Evolutionary conservation across 768 basidiomycete genomes (phyloP), one percentile per base, ranked within the genome.

Genomic region (Leucocoprinus sp.): DNA sequence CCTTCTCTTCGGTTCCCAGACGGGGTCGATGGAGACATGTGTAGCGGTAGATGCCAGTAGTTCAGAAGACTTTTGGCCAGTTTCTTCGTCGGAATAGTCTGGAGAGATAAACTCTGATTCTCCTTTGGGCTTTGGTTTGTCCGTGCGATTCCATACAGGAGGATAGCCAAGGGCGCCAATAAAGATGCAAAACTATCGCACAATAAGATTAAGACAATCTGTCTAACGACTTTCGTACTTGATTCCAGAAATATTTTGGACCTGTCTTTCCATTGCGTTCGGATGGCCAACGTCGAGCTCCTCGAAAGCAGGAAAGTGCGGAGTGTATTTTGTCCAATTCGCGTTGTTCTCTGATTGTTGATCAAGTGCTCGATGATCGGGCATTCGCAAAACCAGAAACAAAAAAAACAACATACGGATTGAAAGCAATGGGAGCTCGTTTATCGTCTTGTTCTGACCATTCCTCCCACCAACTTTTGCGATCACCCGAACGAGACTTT

Each of bases 101-200:
- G 37, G 44, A 11, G 44, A 31, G 2, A 12, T 9, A 14, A 29
- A 45, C 11, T 7, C 18, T 8, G 7, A 6, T 22, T 18, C 28
- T 8, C 38, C 34, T 7, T 26, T 38, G 2, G 27, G 18, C 8
- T 31, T 38, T 9, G 37, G 19, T 17, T 38, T 45, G 37, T 45
- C 44, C 6, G 37, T 45, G 21, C 44, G 44, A 11, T 45, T 45
- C 44, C 44, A 45, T n/a, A n/a, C 21, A n/a, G 37, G 44, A 14
- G 44, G 44, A 23, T 45, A 45, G 2, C 44, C 44, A 3, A 14
- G 19, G 8, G 37, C 28, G 12, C 44, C 44, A 9, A 45, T 38
- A 19, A 38, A 45, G 21, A 45, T 45, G 18, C 36, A 37, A 14
- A 45, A 38, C 44, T 45, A 31, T 26, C 14, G 12, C 33, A 34